phyloP scores from a whole-genome alignment of 2,329 filamentous ascomycete genomes.

The Ustulina deusta region DNA sequence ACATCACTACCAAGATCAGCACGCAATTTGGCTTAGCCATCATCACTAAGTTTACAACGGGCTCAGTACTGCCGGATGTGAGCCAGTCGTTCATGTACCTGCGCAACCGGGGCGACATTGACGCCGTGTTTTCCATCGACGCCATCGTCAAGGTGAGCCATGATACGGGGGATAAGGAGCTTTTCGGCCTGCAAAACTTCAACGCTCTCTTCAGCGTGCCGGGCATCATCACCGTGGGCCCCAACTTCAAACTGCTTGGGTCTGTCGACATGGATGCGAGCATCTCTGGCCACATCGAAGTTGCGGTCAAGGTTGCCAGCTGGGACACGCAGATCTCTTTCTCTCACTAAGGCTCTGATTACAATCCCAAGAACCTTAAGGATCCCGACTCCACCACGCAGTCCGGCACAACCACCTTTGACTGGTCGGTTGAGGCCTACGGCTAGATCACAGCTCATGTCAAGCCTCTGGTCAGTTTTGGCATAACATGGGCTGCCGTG shows the following conservation, averaged over 20 bases:
- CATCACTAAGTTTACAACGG: slow-evolving; percentile 37
- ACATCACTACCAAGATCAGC: slow-evolving; percentile 38
- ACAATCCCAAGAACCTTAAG: slow-evolving; percentile 19
- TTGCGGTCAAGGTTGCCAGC: slow-evolving; percentile 13
- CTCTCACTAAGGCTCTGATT: slow-evolving; percentile 19
- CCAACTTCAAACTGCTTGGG: slow-evolving; percentile 33
- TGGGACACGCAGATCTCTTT: slow-evolving; percentile 19
- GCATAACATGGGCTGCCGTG: not conserved
- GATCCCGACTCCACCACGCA: not conserved
- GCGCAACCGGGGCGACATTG: slow-evolving; percentile 40
- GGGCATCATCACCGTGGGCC: slow-evolving; percentile 50
- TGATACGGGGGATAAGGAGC: slow-evolving; percentile 41
- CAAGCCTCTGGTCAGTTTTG: slow-evolving; percentile 16
- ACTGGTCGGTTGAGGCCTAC: slow-evolving; percentile 1
- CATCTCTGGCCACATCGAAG: slow-evolving; percentile 13
- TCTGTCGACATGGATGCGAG: slow-evolving; percentile 1
- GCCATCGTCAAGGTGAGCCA: slow-evolving; percentile 39
- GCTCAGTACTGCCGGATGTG: slow-evolving; percentile 47
- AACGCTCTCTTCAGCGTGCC: slow-evolving; percentile 49
- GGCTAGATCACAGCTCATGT: slow-evolving; percentile 10
- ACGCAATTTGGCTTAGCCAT: slow-evolving; percentile 39
- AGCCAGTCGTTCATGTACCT: slow-evolving; percentile 28
- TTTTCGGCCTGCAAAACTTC: slow-evolving; percentile 46
- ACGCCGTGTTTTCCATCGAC: slow-evolving; percentile 46
- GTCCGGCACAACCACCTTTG: not conserved